Evolutionary conservation across 2,329 filamentous ascomycete genomes (phyloP).

Genomic region (Raffaelea albimanens): DNA sequence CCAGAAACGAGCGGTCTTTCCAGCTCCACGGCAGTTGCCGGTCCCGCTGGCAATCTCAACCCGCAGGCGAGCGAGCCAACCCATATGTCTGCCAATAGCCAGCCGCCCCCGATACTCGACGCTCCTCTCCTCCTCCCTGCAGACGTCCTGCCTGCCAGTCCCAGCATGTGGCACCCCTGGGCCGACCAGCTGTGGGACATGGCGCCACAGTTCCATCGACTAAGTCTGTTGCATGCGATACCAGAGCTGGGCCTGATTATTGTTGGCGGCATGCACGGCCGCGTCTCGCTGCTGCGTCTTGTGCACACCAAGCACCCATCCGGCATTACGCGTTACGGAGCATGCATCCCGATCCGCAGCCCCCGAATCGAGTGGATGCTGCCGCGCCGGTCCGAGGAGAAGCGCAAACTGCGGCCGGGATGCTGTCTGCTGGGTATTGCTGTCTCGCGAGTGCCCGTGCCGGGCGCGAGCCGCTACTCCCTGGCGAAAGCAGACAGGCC

Average conservation of each 20-base stretch:
- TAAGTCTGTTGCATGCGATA: slow-evolving; percentile 56
- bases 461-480: slow-evolving; percentile 8
- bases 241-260: slow-evolving; percentile 63
- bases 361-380: slow-evolving; percentile 47
- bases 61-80: no score
- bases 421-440: slow-evolving; percentile 58
- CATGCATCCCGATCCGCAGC: slow-evolving; percentile 15
- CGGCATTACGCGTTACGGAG: no score
- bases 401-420: slow-evolving; percentile 28
- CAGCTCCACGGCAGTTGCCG: no score
- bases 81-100: no score
- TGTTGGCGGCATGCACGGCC: slow-evolving; percentile 56
- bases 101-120: no score
- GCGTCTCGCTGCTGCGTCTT: slow-evolving; percentile 52
- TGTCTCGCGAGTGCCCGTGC: slow-evolving; percentile 50
- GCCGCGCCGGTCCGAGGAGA: slow-evolving; percentile 38
- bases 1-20: no score
- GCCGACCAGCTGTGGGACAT: slow-evolving; percentile 21
- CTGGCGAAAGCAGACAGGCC: slow-evolving; percentile 16
- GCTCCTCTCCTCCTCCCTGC: no score
- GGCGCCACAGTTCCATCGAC: slow-evolving; percentile 26
- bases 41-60: no score
- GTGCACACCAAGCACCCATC: slow-evolving; percentile 28
- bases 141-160: no score
- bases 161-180: no score